A percentile compares a stretch with the other conserved stretches of the same genome.
These are phyloP conservation scores for Bipolaris sorokiniana DNA, from an alignment of 2,329 filamentous ascomycete species.

Conservation along the genomic window DNA sequence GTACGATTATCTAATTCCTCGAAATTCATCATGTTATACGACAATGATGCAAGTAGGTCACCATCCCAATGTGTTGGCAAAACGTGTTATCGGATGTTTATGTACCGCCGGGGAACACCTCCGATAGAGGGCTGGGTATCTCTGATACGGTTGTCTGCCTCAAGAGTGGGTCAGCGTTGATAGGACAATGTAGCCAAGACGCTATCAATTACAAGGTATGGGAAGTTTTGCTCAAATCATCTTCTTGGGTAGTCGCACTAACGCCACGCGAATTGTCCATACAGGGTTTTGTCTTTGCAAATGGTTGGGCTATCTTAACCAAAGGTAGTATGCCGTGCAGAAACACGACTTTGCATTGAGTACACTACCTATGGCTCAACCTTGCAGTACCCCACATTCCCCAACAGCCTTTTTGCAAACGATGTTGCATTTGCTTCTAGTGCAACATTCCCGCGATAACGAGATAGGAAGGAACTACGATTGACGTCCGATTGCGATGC, in stretches of 20 bases:
- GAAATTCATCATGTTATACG: too few relatives aligned
- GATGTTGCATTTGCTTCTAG: background rate
- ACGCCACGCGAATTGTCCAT: background rate
- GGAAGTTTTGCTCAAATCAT: background rate
- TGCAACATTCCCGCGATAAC: background rate
- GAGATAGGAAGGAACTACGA: background rate
- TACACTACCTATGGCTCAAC: background rate
- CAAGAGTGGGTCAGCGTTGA: background rate
- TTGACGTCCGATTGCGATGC: background rate
- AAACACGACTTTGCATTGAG: background rate
- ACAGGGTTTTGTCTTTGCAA: background rate
- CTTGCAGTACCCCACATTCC: background rate
- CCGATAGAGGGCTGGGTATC: background rate
- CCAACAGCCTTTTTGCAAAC: background rate
- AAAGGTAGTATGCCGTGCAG: too few relatives aligned
- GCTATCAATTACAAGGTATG: background rate
- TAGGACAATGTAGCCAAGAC: background rate
- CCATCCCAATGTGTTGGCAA: background rate
- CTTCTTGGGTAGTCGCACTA: background rate
- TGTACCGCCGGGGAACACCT: background rate
- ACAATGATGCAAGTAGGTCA: background rate
- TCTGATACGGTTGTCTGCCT: background rate
- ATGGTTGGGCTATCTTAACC: background rate
- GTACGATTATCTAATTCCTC: too few relatives aligned
- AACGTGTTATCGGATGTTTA: background rate